A percentile compares a stretch with the other conserved stretches of the same genome.
These are phyloP conservation scores for Candida tropicalis DNA, from an alignment of 1,139 yeast species.

Conservation along the genomic window DNA sequence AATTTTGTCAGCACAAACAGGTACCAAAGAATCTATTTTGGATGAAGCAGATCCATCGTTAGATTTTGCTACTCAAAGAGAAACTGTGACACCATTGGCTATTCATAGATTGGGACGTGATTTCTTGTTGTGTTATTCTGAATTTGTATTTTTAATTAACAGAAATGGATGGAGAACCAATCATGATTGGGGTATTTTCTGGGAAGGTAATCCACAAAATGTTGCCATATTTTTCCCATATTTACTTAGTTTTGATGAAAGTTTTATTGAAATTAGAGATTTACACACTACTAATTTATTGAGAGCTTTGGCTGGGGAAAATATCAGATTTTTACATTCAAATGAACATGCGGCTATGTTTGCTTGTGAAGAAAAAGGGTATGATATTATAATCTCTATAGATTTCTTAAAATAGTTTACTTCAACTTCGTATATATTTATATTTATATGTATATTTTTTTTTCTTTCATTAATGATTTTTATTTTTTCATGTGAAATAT, in stretches of 20 bases:
- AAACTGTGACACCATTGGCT: constrained; percentile 80
- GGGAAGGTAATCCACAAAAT: constrained; percentile 96
- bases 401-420: constrained; percentile 62
- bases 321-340: constrained; percentile 83
- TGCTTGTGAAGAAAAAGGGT: constrained; percentile 90
- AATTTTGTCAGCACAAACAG: constrained; percentile 81
- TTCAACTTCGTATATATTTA: constrained; percentile 29
- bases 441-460: constrained; percentile 14
- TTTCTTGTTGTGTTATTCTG: constrained; percentile 84
- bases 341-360: constrained; percentile 93
- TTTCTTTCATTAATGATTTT: background rate
- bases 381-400: constrained; percentile 86
- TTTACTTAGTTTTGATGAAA: constrained; percentile 84
- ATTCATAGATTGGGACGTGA: constrained; percentile 88
- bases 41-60: constrained; percentile 97
- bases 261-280: constrained; percentile 89
- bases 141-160: constrained; percentile 91
- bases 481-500: too few relatives aligned
- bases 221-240: constrained; percentile 95
- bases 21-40: constrained; percentile 72
- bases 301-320: constrained; percentile 92
- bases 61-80: constrained; percentile 91
- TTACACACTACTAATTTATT: constrained; percentile 85
- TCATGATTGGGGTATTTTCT: constrained; percentile 90
- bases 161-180: constrained; percentile 96